These are phyloP conservation scores for Pythium scleroteichum DNA, from an alignment of 352 stramenopile genomes.

Conservation along the genomic window DNA sequence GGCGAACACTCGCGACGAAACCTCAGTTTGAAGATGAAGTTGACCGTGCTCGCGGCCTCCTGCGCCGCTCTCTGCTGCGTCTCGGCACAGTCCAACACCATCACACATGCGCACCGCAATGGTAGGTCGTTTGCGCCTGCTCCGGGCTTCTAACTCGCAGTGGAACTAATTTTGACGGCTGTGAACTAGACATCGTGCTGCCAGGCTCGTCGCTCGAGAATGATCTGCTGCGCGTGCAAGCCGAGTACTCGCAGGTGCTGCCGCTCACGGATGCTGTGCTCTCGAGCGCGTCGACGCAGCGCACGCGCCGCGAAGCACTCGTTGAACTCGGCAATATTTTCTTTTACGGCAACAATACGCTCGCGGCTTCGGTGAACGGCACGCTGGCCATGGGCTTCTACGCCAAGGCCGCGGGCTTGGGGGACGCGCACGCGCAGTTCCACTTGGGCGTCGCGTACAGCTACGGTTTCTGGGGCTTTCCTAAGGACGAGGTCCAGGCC, in stretches of 20 bases:
- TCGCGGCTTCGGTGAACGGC: slow-evolving; percentile 61
- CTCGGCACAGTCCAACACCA: not conserved
- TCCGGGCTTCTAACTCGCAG: not conserved
- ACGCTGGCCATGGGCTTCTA: slow-evolving; percentile 75
- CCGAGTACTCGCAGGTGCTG: slow-evolving; percentile 31
- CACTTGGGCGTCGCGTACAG: slow-evolving; percentile 82
- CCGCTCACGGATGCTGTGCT: slow-evolving; percentile 51
- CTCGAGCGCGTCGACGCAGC: slow-evolving; percentile 28
- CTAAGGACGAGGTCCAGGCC: slow-evolving; percentile 59
- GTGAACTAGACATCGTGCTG: slow-evolving; percentile 18
- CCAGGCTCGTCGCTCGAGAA: slow-evolving; percentile 24
- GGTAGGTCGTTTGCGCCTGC: slow-evolving; percentile 4
- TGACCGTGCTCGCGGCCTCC: not conserved
- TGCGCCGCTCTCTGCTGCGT: slow-evolving; percentile 13
- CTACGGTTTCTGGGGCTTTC: slow-evolving; percentile 78
- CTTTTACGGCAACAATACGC: slow-evolving; percentile 75
- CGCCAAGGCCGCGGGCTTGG: slow-evolving; percentile 51
- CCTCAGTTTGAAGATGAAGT: slow-evolving; percentile 10
- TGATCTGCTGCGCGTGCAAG: slow-evolving; percentile 32
- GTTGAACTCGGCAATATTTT: slow-evolving; percentile 74
- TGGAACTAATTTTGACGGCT: not conserved
- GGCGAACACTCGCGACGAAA: not conserved
- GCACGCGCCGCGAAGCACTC: slow-evolving; percentile 52
- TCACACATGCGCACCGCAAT: slow-evolving; percentile 15
- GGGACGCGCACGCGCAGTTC: slow-evolving; percentile 76